Base-by-base conservation (phyloP, 495 filamentous ascomycete genomes). In the Thermothielavioides terrestris region DNA sequence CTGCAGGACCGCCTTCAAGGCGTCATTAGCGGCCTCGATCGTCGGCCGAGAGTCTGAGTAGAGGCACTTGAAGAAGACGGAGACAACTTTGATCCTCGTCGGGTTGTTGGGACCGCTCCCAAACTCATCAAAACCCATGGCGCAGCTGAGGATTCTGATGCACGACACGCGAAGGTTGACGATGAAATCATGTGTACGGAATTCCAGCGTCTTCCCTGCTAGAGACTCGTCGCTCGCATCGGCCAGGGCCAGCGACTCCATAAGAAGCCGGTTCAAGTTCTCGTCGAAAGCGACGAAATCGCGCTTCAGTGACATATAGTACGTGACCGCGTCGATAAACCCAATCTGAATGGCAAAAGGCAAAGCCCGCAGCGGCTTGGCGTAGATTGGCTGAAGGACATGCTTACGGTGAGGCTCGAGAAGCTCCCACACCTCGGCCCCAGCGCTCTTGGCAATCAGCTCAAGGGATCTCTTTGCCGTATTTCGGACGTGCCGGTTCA, bases 321-420 rank as follows among this genome's bases (percentile, higher is more conserved):
- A 97, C 0, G 87, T 92, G 55, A 99, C 89, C 6, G 90, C 94
- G 64, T 97, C 92, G 55, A 99, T 94, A 62, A 91, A 97, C 9
- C 92, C 94, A 59, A 99, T 97, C 64, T 99, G 94, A 2, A 83
- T 86, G 4, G 85, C 74, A 60, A 96, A 96, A 2, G 91, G 90
- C 45, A 99, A 68, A 2, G 94, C 94, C 42, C 94, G 78, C 21
- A 99, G 65, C 23, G 94, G 94, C 68, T 99, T 99, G 58, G 84
- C 85, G 71, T 89, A 99, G 43, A 99, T 95, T 0, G 89, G 85
- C 52, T 77, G 75, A 10, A 97, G 74, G 17, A 96, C 69, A 36
- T 86, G 79, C 43, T 96, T 91, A 59, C 90, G 91, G 42, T 92
- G 85, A 3, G 89, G 88, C 42, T 80, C 76, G 23, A 97, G 78